Percentiles rank a stretch among this genome's conserved stretches.
Evolutionary conservation across 108 stramenopile genomes (phyloP).

Genomic region (Nitzschia sp.): DNA sequence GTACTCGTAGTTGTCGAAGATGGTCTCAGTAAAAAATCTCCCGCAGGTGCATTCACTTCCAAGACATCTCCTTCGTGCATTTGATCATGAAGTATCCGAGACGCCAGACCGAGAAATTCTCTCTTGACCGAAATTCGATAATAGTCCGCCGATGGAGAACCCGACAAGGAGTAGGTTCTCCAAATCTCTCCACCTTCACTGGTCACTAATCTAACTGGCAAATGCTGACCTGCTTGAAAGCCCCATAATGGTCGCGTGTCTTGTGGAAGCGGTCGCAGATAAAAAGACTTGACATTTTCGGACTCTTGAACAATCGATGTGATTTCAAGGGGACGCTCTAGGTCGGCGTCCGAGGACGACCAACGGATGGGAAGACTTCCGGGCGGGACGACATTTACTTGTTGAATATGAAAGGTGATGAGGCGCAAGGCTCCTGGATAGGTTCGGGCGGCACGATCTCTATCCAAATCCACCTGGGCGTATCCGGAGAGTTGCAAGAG

Average conservation of each 20-base stretch:
- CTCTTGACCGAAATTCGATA: constrained; percentile 44
- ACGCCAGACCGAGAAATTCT: constrained; percentile 26
- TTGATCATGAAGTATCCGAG: constrained; percentile 22
- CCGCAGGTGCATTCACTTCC: constrained; percentile 26
- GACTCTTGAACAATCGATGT: constrained; percentile 13
- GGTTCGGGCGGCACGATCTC: neutral
- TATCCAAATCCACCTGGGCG: constrained; percentile 7
- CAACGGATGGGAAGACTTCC: constrained; percentile 32
- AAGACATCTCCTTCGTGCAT: constrained; percentile 27
- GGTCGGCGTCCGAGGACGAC: neutral
- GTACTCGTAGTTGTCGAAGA: no score
- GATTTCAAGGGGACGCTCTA: constrained; percentile 10
- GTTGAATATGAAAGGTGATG: constrained; percentile 18
- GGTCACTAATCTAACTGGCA: constrained; percentile 24
- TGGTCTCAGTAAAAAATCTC: constrained; percentile 31
- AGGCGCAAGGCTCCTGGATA: constrained; percentile 27
- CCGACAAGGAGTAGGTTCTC: constrained; percentile 35
- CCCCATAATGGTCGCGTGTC: constrained; percentile 2
- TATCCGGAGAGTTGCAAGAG: constrained; percentile 31
- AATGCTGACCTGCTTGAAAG: constrained; percentile 38
- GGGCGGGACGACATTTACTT: constrained; percentile 20
- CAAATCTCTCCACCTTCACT: neutral
- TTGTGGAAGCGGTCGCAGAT: constrained; percentile 9
- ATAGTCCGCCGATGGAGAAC: neutral
- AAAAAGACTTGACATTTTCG: constrained; percentile 25